phyloP scores from a whole-genome alignment of 2,329 filamentous ascomycete species.

The Fusarium sp. region DNA sequence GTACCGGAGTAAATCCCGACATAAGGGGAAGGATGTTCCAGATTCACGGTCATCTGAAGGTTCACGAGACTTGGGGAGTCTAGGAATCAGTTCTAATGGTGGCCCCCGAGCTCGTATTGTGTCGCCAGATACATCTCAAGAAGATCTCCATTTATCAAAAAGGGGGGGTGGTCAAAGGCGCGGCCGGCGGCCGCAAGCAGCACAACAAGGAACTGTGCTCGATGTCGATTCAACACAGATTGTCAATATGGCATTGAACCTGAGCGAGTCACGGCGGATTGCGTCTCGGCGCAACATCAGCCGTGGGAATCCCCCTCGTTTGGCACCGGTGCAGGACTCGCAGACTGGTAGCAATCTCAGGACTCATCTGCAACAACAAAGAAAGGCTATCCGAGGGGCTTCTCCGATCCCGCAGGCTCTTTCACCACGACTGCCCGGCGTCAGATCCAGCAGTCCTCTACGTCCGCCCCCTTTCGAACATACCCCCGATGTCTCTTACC shows the following conservation, averaged over 20 bases:
- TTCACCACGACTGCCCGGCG: constrained; percentile 58
- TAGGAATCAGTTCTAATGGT: constrained; percentile 37
- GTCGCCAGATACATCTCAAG: constrained; percentile 49
- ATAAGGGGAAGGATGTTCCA: constrained; percentile 40
- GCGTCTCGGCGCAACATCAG: constrained; percentile 70
- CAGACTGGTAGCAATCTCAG: constrained; percentile 70
- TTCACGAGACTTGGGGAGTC: constrained; percentile 38
- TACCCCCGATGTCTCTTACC: constrained; percentile 61
- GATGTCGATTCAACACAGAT: constrained; percentile 89
- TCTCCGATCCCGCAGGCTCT: constrained; percentile 68
- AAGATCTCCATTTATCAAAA: constrained; percentile 44
- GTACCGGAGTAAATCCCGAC: constrained; percentile 44
- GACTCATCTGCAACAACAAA: constrained; percentile 79
- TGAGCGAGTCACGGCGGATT: constrained; percentile 83
- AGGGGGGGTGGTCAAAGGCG: constrained; percentile 37
- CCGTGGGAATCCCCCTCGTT: constrained; percentile 64
- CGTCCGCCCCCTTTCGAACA: constrained; percentile 63
- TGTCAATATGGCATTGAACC: constrained; percentile 89
- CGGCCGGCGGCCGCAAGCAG: constrained; percentile 30
- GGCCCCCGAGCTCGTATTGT: constrained; percentile 42
- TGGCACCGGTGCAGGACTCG: constrained; percentile 66
- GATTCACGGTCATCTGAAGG: constrained; percentile 33
- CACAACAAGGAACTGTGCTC: constrained; percentile 54
- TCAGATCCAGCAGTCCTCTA: constrained; percentile 60
- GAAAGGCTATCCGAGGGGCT: constrained; percentile 70